Base-by-base conservation (phyloP, 345 rosid genomes). In the Linum trigynum region DNA sequence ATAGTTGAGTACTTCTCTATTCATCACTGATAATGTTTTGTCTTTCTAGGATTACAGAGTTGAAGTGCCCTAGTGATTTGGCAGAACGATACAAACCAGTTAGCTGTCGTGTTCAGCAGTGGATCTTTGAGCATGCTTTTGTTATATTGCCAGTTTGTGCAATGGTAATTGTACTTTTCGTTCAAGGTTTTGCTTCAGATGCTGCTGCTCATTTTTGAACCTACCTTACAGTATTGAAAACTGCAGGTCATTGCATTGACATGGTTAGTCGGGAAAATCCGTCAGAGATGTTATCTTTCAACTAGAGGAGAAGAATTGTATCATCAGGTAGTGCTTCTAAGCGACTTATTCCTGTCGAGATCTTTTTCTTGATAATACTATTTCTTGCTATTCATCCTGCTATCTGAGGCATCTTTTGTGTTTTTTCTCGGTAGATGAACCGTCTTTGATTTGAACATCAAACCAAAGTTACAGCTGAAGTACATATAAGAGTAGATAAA, bases 31-130 rank as follows among this genome's bases (percentile, higher is more conserved):
- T 32, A 9, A 23, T 23, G 7, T 32, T 60, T 16, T 37, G 39
- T 66, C 38, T 64, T 15, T 55, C 55, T 67, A 92, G 96, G 80
- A 77, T 67, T 51, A 78, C 69, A 53, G 97, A 87, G 78, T 76
- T 87, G 71, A 92, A 85, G 74, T 92, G 97, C 73, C 92, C 95
- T 41, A 88, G 89, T 59, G 67, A 65, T 12, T 38, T 85, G 51
- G 82, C 81, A 4, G 86, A 83, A 75, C 65, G 59, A 63, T 86
- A 84, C 80, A 87, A 83, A 77, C 88, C 98, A 3, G 32, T 81
- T 55, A 68, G 85, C 7, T 89, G 98, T 57, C 81, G 68, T 7
- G 14, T 85, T 43, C 82, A 64, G 68, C 85, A 83, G 61, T 89
- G 95, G 91, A 60, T 87, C 64, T 79, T 75, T 39, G 48, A 74